These are phyloP conservation scores for Backusella mclennaniae DNA, from an alignment of 192 early-diverging fungal species.

Conservation along the genomic window DNA sequence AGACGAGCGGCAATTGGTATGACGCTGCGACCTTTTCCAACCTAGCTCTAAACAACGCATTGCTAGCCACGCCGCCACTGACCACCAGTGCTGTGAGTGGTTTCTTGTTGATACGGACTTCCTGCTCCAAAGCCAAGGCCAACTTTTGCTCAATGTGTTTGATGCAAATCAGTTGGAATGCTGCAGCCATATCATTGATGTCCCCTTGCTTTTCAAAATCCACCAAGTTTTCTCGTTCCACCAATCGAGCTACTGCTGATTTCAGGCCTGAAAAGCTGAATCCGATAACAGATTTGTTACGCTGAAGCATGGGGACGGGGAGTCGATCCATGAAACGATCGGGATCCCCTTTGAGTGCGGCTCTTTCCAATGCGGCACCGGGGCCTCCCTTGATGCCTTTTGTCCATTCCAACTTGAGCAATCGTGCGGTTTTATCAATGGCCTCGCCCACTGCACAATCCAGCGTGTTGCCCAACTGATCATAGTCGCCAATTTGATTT, in stretches of 20 bases:
- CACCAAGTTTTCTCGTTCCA: conserved; percentile 40
- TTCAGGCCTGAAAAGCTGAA: conserved; percentile 82
- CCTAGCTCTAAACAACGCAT: conserved; percentile 53
- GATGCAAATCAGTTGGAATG: conserved; percentile 63
- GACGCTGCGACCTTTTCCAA: conserved; percentile 39
- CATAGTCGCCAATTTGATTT: conserved; percentile 57
- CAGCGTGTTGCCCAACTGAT: conserved; percentile 61
- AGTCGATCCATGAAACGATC: conserved; percentile 36
- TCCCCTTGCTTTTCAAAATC: conserved; percentile 27
- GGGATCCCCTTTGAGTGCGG: conserved; percentile 54
- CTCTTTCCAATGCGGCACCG: conserved; percentile 67
- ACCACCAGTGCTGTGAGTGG: conserved; percentile 56
- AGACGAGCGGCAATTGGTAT: conserved; percentile 56
- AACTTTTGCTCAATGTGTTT: conserved; percentile 66
- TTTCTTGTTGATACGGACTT: conserved; percentile 26
- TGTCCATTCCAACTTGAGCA: conserved; percentile 64
- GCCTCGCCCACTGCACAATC: conserved; percentile 81
- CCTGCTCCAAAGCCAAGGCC: conserved; percentile 49
- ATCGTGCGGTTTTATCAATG: conserved; percentile 73
- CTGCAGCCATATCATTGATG: conserved; percentile 64
- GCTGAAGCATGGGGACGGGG: conserved; percentile 64
- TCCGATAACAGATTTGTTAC: conserved; percentile 47
- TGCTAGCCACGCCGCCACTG: conserved; percentile 81
- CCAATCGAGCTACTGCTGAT: conserved; percentile 56
- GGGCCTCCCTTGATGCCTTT: conserved; percentile 63